phyloP scores from a whole-genome alignment of 768 basidiomycete species.

The Collybia mongolica region DNA sequence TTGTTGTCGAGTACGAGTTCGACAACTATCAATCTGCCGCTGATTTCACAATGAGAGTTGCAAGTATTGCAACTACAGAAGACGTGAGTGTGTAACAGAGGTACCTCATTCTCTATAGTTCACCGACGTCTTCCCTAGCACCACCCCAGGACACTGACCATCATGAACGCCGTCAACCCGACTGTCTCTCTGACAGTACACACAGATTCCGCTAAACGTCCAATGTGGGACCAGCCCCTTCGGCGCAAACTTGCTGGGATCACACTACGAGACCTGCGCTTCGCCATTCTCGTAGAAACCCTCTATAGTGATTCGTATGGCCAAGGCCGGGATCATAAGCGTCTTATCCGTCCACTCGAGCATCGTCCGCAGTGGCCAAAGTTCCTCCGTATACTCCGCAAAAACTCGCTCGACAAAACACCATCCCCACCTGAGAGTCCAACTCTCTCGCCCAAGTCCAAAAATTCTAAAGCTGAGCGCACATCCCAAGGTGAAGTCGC shows the following conservation, averaged over 20 bases:
- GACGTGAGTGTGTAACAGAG: slow-evolving; percentile 18
- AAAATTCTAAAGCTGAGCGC: not conserved
- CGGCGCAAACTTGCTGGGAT: slow-evolving; percentile 33
- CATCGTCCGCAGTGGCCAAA: slow-evolving; percentile 1
- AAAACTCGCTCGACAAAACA: not conserved
- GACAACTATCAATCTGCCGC: slow-evolving; percentile 15
- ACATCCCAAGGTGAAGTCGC: not conserved
- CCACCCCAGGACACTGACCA: slow-evolving; percentile 21
- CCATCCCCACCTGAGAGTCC: not conserved
- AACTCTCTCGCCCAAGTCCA: not conserved
- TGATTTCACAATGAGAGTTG: slow-evolving; percentile 15
- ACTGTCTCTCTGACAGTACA: slow-evolving; percentile 15
- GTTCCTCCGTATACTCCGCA: not conserved
- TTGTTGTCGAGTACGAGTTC: slow-evolving; percentile 16
- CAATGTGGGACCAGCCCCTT: not conserved
- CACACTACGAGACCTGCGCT: slow-evolving; percentile 49
- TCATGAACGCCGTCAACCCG: slow-evolving; percentile 11
- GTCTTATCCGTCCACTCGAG: not conserved
- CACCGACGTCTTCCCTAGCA: slow-evolving; percentile 13
- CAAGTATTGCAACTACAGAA: slow-evolving; percentile 21
- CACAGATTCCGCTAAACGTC: slow-evolving; percentile 23
- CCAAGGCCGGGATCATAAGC: not conserved
- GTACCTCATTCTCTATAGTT: not conserved
- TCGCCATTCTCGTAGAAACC: slow-evolving; percentile 42
- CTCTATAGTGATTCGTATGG: slow-evolving; percentile 4